Base-by-base conservation (phyloP, 352 stramenopile genomes). In the Phytophthora crassamura region DNA sequence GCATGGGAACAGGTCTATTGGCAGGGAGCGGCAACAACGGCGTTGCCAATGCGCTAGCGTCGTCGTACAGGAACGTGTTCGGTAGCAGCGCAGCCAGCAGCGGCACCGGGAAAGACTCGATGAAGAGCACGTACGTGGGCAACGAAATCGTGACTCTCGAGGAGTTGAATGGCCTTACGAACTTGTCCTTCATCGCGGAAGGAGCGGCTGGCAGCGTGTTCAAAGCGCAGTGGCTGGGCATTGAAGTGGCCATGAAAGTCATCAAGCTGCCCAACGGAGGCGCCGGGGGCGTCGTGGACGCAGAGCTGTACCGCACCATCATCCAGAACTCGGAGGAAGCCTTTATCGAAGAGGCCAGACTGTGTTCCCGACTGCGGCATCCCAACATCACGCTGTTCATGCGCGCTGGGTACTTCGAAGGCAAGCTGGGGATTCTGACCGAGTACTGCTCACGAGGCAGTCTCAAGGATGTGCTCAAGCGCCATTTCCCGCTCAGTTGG, bases 331-430 rank as follows among this genome's bases (percentile, higher is more conserved):
- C 82, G 2, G 77, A 90, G 46, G 70, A 82, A 12, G 78, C 79
- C 12, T 90, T 90, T 25, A 74, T 90, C 25, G 79, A 84, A 41
- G 82, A 90, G 48, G 82, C 82, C 2, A 78, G 75, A 36, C 74
- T 90, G 22, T 90, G 77, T 28, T 80, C 82, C 18, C 77, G 80
- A 1, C 63, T 90, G 8, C 75, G 82, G 9, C 82, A 90, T 56
- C 82, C 82, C 4, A 88, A 90, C 57, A 90, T 90, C 56, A 90
- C 80, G 22, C 60, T 90, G 30, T 90, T 90, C 46, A 87, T 90
- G 50, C 79, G 80, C 18, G 82, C 74, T 0, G 82, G 82, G 20
- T 84, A 84, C 35, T 90, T 76, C 33, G 75, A 89, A 54, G 79
- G 79, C 36, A 89, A 90, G 28, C 54, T 90, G 28, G 82, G 79